phyloP scores from a whole-genome alignment of 331 rosid species.

The Telfairia occidentalis region DNA sequence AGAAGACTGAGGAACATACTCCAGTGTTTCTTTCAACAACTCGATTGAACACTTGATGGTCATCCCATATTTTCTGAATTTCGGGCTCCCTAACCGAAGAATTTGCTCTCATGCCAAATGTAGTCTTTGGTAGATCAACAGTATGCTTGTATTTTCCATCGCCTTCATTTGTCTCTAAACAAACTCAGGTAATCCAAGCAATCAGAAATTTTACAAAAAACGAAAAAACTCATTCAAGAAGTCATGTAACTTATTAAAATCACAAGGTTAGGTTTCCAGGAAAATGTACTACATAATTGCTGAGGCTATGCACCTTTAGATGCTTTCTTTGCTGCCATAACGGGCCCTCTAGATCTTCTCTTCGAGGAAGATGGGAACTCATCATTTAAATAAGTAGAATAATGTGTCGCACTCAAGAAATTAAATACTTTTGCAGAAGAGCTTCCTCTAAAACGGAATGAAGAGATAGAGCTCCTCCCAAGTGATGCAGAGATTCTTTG shows the following conservation, averaged over 20 bases:
- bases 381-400: slow-evolving; percentile 32
- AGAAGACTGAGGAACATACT: slow-evolving; percentile 35
- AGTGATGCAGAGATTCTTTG: slow-evolving; percentile 42
- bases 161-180: slow-evolving; percentile 60
- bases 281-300: not conserved
- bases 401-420: slow-evolving; percentile 26
- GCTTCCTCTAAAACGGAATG: slow-evolving; percentile 34
- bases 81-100: slow-evolving; percentile 78
- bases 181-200: slow-evolving; percentile 22
- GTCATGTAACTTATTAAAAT: not conserved
- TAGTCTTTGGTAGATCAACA: slow-evolving; percentile 87
- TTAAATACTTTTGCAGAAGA: slow-evolving; percentile 36
- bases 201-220: slow-evolving; percentile 1
- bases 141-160: slow-evolving; percentile 95
- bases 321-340: slow-evolving; percentile 78
- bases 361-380: slow-evolving; percentile 49
- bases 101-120: slow-evolving; percentile 90
- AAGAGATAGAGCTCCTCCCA: slow-evolving; percentile 34
- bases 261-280: not conserved
- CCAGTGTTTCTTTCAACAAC: slow-evolving; percentile 65
- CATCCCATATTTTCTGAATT: slow-evolving; percentile 90
- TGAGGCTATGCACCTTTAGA: slow-evolving; percentile 45
- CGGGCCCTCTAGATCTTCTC: slow-evolving; percentile 79
- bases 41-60: slow-evolving; percentile 64
- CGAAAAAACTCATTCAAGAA: not conserved